Evolutionary conservation across 495 filamentous ascomycete species (phyloP).

Genomic region (Penicillium robsamsonii): DNA sequence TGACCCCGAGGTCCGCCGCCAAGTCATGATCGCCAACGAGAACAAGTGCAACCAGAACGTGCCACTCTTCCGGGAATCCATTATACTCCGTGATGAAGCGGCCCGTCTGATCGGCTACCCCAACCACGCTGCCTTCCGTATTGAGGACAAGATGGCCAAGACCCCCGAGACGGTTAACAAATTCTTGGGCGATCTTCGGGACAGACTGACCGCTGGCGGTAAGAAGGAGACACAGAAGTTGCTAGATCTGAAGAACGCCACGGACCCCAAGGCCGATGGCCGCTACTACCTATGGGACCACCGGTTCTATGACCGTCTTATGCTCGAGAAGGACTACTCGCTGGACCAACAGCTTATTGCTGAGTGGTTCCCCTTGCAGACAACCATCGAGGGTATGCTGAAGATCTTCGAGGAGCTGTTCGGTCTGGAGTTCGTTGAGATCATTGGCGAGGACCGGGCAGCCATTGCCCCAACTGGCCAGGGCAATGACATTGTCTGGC

Average conservation of each 20-base stretch:
- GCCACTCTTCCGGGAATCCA: conserved; percentile 79
- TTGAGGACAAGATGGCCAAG: conserved; percentile 99
- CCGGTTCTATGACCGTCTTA: conserved; percentile 82
- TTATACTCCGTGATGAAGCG: conserved; percentile 87
- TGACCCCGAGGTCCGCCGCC: conserved; percentile 55
- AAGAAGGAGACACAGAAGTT: conserved; percentile 71
- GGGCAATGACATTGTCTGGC: conserved; percentile 67
- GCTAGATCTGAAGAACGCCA: conserved; percentile 70
- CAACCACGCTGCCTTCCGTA: conserved; percentile 85
- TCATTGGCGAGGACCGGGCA: conserved; percentile 59
- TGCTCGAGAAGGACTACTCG: conserved; percentile 87
- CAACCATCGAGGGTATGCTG: conserved; percentile 86
- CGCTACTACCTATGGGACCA: conserved; percentile 92
- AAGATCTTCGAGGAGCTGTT: conserved; percentile 92
- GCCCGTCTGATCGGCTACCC: conserved; percentile 88
- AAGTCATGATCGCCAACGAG: conserved; percentile 61
- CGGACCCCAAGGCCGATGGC: conserved; percentile 65
- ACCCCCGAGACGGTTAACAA: conserved; percentile 77
- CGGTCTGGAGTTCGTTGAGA: conserved; percentile 85
- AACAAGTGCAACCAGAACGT: conserved; percentile 88
- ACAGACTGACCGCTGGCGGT: conserved; percentile 72
- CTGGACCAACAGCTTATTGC: conserved; percentile 87
- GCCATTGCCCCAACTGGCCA: conserved; percentile 55
- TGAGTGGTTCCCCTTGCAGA: conserved; percentile 89
- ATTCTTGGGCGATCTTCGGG: conserved; percentile 79